These are phyloP conservation scores for Apiosordaria backusii DNA, from an alignment of 495 filamentous ascomycete genomes.

Conservation along the genomic window DNA sequence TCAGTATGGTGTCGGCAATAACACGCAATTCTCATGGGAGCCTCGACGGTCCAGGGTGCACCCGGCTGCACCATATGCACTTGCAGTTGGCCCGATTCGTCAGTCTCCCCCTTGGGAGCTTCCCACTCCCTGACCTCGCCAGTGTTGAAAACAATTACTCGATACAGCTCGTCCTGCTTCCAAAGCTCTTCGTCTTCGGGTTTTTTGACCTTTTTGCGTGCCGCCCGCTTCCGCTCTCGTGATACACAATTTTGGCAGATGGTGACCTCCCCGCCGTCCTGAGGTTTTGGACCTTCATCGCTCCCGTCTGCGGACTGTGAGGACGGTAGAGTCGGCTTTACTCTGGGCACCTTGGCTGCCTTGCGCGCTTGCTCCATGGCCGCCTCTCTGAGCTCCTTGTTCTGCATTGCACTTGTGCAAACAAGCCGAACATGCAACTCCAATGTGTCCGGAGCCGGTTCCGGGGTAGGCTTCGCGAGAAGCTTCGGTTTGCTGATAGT, in stretches of 20 bases:
- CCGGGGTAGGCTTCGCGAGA: constrained; percentile 61
- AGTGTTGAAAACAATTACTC: constrained; percentile 91
- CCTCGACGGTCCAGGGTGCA: constrained; percentile 60
- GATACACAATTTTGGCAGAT: constrained; percentile 82
- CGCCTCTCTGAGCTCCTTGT: constrained; percentile 55
- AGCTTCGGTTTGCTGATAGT: constrained; percentile 91
- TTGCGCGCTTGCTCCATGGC: constrained; percentile 63
- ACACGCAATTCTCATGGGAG: constrained; percentile 94
- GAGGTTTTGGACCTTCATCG: constrained; percentile 62
- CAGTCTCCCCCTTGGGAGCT: constrained; percentile 43
- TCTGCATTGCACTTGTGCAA: constrained; percentile 89
- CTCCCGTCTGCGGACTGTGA: background rate
- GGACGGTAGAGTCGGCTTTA: background rate
- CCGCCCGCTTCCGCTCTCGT: constrained; percentile 82
- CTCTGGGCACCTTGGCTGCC: constrained; percentile 17
- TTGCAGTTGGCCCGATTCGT: constrained; percentile 51
- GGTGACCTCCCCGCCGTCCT: constrained; percentile 81
- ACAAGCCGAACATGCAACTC: constrained; percentile 79
- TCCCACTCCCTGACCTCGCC: constrained; percentile 87
- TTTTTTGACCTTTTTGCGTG: constrained; percentile 86
- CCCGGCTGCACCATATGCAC: background rate
- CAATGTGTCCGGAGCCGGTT: constrained; percentile 64
- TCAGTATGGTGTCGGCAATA: constrained; percentile 94
- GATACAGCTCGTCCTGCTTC: constrained; percentile 67
- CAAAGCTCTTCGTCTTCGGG: constrained; percentile 80